phyloP scores from a whole-genome alignment of 2,329 filamentous ascomycete species.

The Phaeoacremonium minimum region DNA sequence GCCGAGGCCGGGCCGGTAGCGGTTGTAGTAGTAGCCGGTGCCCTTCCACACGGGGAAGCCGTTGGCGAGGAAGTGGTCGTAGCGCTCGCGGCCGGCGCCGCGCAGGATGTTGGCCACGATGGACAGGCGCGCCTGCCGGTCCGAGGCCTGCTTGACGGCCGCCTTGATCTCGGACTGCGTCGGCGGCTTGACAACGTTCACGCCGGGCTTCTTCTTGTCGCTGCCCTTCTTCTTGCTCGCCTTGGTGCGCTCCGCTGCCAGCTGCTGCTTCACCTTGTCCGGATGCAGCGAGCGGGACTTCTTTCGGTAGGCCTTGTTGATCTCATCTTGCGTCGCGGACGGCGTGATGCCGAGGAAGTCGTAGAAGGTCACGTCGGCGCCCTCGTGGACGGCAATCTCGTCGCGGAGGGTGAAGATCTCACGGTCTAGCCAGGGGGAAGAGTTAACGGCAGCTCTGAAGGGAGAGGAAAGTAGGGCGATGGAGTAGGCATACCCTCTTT shows the following conservation, averaged over 20 bases:
- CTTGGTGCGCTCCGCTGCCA: slow-evolving; percentile 65
- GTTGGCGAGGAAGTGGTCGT: slow-evolving; percentile 89
- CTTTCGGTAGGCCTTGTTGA: slow-evolving; percentile 92
- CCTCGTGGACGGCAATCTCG: slow-evolving; percentile 74
- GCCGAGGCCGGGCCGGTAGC: slow-evolving; percentile 86
- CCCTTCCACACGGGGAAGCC: slow-evolving; percentile 97
- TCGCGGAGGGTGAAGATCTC: slow-evolving; percentile 96
- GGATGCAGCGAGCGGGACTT: slow-evolving; percentile 81
- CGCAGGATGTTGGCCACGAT: slow-evolving; percentile 84
- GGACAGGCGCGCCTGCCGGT: slow-evolving; percentile 78
- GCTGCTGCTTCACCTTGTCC: slow-evolving; percentile 88
- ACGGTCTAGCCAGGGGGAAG: slow-evolving; percentile 58
- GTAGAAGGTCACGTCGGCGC: slow-evolving; percentile 83
- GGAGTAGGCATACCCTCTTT: slow-evolving; percentile 65
- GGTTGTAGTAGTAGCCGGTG: slow-evolving; percentile 95
- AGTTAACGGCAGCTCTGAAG: slow-evolving; percentile 3
- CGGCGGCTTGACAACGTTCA: slow-evolving; percentile 66
- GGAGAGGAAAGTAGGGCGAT: not conserved
- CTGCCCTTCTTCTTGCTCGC: slow-evolving; percentile 44
- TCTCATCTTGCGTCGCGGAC: slow-evolving; percentile 75
- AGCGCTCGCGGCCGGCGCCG: slow-evolving; percentile 75
- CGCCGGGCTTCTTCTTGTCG: slow-evolving; percentile 52
- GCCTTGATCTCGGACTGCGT: slow-evolving; percentile 70
- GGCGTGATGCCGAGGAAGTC: slow-evolving; percentile 78
- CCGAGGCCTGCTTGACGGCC: slow-evolving; percentile 75